Base-by-base conservation (phyloP, 305 asterid species). In the Plantago rigida region DNA sequence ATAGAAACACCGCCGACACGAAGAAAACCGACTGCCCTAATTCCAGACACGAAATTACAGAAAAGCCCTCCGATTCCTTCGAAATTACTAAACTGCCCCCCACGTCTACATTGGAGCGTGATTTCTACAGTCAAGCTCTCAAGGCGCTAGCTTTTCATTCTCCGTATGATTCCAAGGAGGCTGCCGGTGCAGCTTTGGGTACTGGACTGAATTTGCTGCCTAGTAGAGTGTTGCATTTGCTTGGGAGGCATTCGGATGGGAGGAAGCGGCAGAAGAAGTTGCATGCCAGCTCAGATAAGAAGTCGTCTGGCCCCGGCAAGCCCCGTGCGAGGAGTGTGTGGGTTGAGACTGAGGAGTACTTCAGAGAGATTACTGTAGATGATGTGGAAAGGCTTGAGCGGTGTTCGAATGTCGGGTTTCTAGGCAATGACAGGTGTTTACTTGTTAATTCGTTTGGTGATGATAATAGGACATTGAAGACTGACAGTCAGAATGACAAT, bases 251-350 rank as follows among this genome's bases (percentile, higher is more conserved):
- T 46, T 73, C 83, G 0, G 99, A 89, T 70, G 73, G 89, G 56
- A 65, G 93, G 57, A 92, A 86, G 68, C 72, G 89, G 60, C 94
- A 85, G 51, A 89, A 87, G 87, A 87, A 73, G 94, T 70, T 82
- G 62, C 90, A 87, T 70, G 73, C 77, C 6, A 80, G 83, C 49
- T 22, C 79, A 0, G 94, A 36, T 36, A 36, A 87, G 75, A 87
- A 85, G 84, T 75, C 80, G 3, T 73, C 94, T 7, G 57, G 80
- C 34, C 63, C 81, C 0, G 82, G 76, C 50, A 81, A 73, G 78
- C 64, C 76, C 3, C 78, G 84, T 29, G 93, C 77, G 36, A 61
- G 74, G 41, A 84, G 31, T 67, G 60, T 93, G 59, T 93, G 99
- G 99, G 68, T 51, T 55, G 88, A 85, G 66, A 77, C 84, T 0